Percentiles rank a stretch among this genome's conserved stretches.
Conservation (phyloP, 345 rosid species). For the Crucihimalaya himalaica region DNA sequence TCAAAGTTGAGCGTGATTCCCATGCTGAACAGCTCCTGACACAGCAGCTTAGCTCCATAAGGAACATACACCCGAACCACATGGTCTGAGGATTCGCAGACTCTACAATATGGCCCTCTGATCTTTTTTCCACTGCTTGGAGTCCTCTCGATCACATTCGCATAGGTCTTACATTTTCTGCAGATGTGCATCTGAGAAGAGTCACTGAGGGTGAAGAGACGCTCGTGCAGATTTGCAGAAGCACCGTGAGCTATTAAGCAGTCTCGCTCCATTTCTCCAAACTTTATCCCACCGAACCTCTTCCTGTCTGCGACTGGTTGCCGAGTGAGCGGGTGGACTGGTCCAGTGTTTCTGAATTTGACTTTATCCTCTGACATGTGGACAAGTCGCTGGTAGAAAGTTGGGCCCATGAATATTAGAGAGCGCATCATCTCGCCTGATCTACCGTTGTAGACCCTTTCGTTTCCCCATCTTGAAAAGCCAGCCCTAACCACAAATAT, state of each 20-base stretch:
- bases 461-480: constrained; percentile 85
- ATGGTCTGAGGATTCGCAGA: constrained; percentile 63
- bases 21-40: constrained; percentile 89
- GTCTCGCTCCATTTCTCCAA: constrained; percentile 94
- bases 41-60: constrained; percentile 74
- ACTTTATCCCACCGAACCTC: constrained; percentile 81
- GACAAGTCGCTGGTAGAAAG: constrained; percentile 80
- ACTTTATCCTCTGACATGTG: constrained; percentile 96
- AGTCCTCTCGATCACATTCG: constrained; percentile 67
- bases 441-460: constrained; percentile 77
- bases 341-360: constrained; percentile 90
- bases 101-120: constrained; percentile 77
- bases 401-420: constrained; percentile 84
- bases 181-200: constrained; percentile 79
- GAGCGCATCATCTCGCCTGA: constrained; percentile 73
- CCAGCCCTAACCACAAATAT: constrained; percentile 61
- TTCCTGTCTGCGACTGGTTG: constrained; percentile 92
- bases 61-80: constrained; percentile 69
- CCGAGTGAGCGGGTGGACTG: constrained; percentile 87
- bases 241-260: constrained; percentile 91
- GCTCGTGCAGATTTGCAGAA: constrained; percentile 76
- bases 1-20: constrained; percentile 71
- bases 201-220: constrained; percentile 78
- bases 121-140: constrained; percentile 63
- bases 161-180: constrained; percentile 56